Evolutionary conservation across 2,329 filamentous ascomycete genomes (phyloP), one percentile per base, ranked within the genome.

Genomic region (Fusarium ramigenum): DNA sequence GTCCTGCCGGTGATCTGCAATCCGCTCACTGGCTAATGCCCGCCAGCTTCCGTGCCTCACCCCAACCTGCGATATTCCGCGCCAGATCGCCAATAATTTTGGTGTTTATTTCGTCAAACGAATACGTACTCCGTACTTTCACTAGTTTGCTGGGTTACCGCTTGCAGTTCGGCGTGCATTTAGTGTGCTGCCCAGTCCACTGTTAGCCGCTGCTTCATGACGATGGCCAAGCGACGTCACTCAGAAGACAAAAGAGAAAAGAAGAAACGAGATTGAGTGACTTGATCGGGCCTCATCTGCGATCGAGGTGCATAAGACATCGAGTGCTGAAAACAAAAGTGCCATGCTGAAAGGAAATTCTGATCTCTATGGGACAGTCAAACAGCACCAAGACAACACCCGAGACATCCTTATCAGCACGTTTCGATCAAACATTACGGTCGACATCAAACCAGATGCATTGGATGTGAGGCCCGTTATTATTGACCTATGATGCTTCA

Each of bases 161-260:
- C 42, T 74, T 74, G 67, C 70, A 73, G 66, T 46, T 52, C 53
- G 43, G 39, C 32, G 53, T 42, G 44, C 39, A 47, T 44, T 25
- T 40, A 58, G 43, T 61, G 62, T 73, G 49, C 34, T 57, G 42
- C 36, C 44, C 36, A 63, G 25, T 50, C 70, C 70, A 73, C 70
- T 71, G 23, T 73, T 73, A 73, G 37, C 70, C 70, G 70, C 70
- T 74, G 58, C 70, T 73, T 73, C 58, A 71, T 73, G 70, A 73
- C 70, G 70, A 65, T 57, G 53, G 70, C 70, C 70, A 73, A 73
- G 70, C 28, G 21, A 32, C 40, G 52, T 39, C 43, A 61, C 50
- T 34, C 25, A 52, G 49, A 60, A 62, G 57, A 66, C 53, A 21
- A 39, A 66, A 50, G 36, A 32, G 43, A 44, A 49, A 57, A 52